Evolutionary conservation across 495 filamentous ascomycete genomes (phyloP), one percentile per base, ranked within the genome.

Genomic region (Tuber brumale): DNA sequence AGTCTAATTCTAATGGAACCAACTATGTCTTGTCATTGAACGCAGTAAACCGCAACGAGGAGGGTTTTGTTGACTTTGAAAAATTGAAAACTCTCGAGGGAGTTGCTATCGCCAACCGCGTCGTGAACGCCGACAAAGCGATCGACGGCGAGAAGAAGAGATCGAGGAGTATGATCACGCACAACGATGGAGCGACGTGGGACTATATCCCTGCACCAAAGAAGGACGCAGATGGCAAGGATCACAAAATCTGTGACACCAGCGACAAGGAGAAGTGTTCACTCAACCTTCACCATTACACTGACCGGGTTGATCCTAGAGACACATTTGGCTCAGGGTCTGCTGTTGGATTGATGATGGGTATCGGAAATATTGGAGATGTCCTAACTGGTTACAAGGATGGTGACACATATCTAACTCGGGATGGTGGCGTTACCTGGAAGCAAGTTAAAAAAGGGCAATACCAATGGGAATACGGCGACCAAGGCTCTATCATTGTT

Each of bases 1-100:
- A 98, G 88, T 97, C 93, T 80, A 99, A 99, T 85, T 97, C 93
- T 80, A 98, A 98, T 82, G 95, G 95, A 51, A 98, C 95, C 0
- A 94, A 92, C 3, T 99, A 97, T 79, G 92, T 96, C 35, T 85
- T 94, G 71, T 94, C 92, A 83, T 85, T 95, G 14, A 85, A 88
- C 70, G 88, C 87, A 0, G 92, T 97, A 79, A 97, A 97, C 84
- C 88, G 92, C 74, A 89, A 97, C 79, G 84, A 86, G 5, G 77
- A 72, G 0, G 94, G 91, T 66, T 97, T 91, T 82, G 94, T 95
- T 57, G 95, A 99, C 83, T 99, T 97, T 82, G 95, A 99, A 83
- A 97, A 97, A 86, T 93, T 97, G 88, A 89, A 91, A 41, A 93
- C 92, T 8, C 87, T 98, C 44, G 94, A 98, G 83, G 95, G 95